These are phyloP conservation scores for Kwoniella heveanensis DNA, from an alignment of 768 basidiomycete genomes.

Conservation along the genomic window DNA sequence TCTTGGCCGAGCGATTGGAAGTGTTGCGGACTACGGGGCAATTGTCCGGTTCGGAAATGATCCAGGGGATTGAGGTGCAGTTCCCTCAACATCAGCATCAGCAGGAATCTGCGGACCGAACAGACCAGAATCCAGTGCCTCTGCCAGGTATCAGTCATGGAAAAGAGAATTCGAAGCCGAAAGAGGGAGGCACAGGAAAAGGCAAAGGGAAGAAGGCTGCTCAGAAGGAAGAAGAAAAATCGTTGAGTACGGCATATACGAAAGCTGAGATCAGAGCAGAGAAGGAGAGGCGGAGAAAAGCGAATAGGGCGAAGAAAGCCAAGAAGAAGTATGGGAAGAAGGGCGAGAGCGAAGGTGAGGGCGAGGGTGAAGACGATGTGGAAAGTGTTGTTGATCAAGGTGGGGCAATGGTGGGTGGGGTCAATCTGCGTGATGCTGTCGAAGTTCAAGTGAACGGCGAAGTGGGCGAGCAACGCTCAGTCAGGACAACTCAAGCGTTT, in stretches of 20 bases:
- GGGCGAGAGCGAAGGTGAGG: constrained; percentile 19
- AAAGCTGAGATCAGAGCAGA: constrained; percentile 48
- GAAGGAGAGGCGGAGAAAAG: constrained; percentile 73
- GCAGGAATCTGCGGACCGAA: not conserved
- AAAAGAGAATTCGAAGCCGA: no score
- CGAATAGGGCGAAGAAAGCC: constrained; percentile 73
- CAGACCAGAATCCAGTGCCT: no score
- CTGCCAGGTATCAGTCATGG: no score
- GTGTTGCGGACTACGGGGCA: constrained; percentile 24
- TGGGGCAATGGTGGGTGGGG: no score
- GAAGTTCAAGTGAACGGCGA: no score
- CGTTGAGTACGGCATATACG: constrained; percentile 13
- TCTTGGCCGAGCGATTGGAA: constrained; percentile 72
- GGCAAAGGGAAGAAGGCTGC: constrained; percentile 4
- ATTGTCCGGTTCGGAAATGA: constrained; percentile 5
- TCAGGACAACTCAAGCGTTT: no score
- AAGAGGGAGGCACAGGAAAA: not conserved
- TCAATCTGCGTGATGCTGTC: no score
- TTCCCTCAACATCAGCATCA: not conserved
- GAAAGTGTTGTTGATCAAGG: not conserved
- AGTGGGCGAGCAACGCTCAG: no score
- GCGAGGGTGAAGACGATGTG: constrained; percentile 6
- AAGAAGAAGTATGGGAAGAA: constrained; percentile 64
- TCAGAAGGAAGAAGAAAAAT: constrained; percentile 16
- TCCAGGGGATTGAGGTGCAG: not conserved